Evolutionary conservation across 176 grass and related monocot genomes (phyloP).

Genomic region (Luzula sylvatica): DNA sequence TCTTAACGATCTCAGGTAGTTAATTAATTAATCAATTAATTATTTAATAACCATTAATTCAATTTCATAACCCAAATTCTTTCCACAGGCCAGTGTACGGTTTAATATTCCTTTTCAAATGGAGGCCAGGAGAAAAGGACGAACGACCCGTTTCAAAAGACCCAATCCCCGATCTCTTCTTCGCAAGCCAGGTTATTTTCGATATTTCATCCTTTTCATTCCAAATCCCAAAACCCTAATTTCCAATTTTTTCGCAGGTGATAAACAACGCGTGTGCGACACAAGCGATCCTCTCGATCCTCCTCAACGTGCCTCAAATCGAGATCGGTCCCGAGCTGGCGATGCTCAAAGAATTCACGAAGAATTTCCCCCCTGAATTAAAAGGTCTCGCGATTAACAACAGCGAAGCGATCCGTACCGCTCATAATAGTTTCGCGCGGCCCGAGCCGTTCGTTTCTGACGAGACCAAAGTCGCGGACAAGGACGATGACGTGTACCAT

Average conservation of each 20-base stretch:
- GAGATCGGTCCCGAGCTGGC: constrained; percentile 62
- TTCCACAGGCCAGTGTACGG: constrained; percentile 77
- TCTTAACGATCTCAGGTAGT: constrained; percentile 66
- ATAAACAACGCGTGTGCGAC: constrained; percentile 95
- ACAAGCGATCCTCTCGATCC: constrained; percentile 88
- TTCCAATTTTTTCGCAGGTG: constrained; percentile 38
- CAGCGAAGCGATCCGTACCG: constrained; percentile 56
- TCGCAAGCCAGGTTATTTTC: constrained; percentile 17
- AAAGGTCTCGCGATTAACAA: constrained; percentile 91
- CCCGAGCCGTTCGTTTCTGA: constrained; percentile 76
- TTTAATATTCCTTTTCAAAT: constrained; percentile 87
- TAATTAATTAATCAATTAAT: no score
- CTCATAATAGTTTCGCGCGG: constrained; percentile 70
- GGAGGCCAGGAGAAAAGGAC: constrained; percentile 54
- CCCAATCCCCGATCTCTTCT: constrained; percentile 11
- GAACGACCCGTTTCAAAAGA: constrained; percentile 10
- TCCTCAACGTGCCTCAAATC: constrained; percentile 68
- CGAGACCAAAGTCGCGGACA: constrained; percentile 56
- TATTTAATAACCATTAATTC: no score
- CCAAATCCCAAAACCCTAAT: background rate
- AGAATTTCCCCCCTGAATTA: constrained; percentile 77
- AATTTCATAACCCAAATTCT: no score
- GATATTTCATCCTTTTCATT: background rate
- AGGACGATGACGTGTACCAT: constrained; percentile 90
- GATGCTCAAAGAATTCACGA: constrained; percentile 78